These are phyloP conservation scores for Lithocarpus polystachyus DNA, from an alignment of 306 rosid species.

Conservation along the genomic window DNA sequence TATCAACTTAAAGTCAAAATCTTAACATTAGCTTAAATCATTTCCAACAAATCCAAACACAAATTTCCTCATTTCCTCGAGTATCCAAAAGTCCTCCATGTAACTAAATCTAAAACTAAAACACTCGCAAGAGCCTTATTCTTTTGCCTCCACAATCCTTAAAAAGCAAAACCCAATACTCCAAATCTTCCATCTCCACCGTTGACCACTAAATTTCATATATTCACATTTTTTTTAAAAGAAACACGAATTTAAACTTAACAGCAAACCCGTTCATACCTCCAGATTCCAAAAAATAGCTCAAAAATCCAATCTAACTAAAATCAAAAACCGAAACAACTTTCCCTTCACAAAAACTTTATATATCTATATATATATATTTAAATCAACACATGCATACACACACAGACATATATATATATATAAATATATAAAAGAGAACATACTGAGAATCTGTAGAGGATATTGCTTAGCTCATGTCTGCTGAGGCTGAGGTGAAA, in stretches of 20 bases:
- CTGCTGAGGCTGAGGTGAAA: too few relatives aligned
- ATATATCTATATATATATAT: too few relatives aligned
- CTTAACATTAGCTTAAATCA: neutral
- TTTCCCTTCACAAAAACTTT: too few relatives aligned
- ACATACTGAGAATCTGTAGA: too few relatives aligned
- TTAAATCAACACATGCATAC: too few relatives aligned
- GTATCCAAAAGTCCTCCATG: neutral
- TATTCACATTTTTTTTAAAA: neutral
- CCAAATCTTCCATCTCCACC: neutral
- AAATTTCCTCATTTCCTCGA: neutral
- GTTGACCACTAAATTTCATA: neutral
- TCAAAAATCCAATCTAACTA: neutral
- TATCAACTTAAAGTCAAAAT: neutral
- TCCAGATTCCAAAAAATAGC: conserved; percentile 3
- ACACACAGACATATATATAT: too few relatives aligned
- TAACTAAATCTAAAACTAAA: neutral
- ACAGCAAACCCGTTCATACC: neutral
- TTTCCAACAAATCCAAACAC: neutral
- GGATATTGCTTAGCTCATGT: too few relatives aligned
- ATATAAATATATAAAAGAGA: too few relatives aligned
- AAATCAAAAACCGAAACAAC: too few relatives aligned
- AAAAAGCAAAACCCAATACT: neutral
- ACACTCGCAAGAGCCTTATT: neutral
- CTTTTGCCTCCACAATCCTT: neutral
- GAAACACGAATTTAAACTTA: neutral